These are phyloP conservation scores for Eucalyptus grandis DNA, from an alignment of 345 rosid species.

Conservation along the genomic window DNA sequence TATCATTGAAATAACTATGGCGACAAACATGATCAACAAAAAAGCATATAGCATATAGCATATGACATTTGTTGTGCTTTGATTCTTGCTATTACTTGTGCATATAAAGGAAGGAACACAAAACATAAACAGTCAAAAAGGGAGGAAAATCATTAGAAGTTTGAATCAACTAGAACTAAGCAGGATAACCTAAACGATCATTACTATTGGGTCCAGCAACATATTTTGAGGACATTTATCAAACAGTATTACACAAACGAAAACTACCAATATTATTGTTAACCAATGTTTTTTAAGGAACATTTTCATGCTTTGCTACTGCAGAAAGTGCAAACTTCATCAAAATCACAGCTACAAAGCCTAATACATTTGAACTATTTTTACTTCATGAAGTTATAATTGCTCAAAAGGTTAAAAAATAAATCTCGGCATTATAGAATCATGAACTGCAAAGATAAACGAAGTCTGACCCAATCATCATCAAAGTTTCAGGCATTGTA, in stretches of 20 bases:
- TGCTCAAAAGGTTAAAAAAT: background rate
- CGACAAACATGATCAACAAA: background rate
- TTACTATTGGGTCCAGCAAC: background rate
- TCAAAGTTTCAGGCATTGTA: background rate
- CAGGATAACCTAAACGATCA: background rate
- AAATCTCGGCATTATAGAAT: background rate
- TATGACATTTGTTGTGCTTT: background rate
- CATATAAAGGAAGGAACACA: background rate
- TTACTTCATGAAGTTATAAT: background rate
- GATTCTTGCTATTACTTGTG: background rate
- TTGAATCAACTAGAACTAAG: background rate
- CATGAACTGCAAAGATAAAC: background rate
- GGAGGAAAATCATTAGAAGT: background rate
- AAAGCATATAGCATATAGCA: background rate
- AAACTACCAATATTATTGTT: background rate
- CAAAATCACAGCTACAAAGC: background rate
- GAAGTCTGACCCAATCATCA: background rate
- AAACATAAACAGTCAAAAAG: background rate
- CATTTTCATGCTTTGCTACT: background rate
- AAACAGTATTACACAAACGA: background rate
- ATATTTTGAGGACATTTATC: background rate
- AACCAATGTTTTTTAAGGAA: background rate
- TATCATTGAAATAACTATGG: background rate
- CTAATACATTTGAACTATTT: background rate
- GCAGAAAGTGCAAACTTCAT: background rate